Evolutionary conservation across 1,284 basidiomycete genomes (phyloP), one percentile per base, ranked within the genome.

Genomic region (Leccinum subatratum): DNA sequence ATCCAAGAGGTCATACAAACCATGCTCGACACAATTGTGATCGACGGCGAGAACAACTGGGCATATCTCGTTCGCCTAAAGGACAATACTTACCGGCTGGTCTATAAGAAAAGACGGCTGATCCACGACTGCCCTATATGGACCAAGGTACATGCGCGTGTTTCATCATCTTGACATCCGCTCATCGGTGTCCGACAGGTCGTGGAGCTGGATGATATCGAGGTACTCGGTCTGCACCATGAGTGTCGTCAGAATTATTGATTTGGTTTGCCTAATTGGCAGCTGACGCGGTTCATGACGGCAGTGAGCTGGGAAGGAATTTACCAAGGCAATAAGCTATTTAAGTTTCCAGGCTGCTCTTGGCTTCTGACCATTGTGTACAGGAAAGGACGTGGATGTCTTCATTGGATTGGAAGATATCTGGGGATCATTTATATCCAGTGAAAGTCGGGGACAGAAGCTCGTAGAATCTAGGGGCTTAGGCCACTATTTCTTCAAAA

Each of bases 31-130:
- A 73, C 70, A 3, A 77, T 85, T 60, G 75, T 79, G 9, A 80
- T 85, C 57, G 76, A 77, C 3, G 77, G 78, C 4, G 73, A 74
- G 66, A 75, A 78, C 7, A 83, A 81, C 64, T 84, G 81, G 81
- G 81, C 77, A 28, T 77, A 83, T 72, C 72, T 83, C 7, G 69
- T 80, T 25, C 66, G 70, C 32, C 70, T 72, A 61, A 72, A 76
- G 54, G 70, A 77, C 32, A 70, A 74, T 37, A 75, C 71, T 6
- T 79, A 79, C 65, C 72, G 74, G 11, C 69, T 84, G 48, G 68
- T 77, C 11, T 79, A 80, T 64, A 74, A 68, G 58, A 70, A 76
- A 51, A 77, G 75, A 42, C 67, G 39, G 34, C 67, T 76, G 7
- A 73, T 84, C 14, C 69, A 73, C 42, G 76, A 80, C 66, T 73